Percentiles rank a stretch among this genome's conserved stretches.
Conservation (phyloP, 176 grass and related monocot species). For the Avena atlantica region DNA sequence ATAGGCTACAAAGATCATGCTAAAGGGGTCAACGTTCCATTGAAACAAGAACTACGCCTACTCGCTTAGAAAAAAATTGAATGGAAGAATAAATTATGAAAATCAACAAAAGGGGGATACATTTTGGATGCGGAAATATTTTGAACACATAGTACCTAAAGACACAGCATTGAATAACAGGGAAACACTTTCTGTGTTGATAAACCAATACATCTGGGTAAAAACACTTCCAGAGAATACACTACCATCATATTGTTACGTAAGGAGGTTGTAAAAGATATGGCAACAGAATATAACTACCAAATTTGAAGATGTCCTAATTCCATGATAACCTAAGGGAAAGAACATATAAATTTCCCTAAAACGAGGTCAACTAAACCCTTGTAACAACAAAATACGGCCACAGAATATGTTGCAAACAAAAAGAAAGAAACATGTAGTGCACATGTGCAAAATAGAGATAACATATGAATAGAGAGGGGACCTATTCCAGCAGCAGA, state of each 20-base stretch:
- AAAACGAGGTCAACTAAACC: neutral
- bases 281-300: neutral
- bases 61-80: neutral
- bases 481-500: neutral
- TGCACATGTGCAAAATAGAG: neutral
- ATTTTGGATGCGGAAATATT: neutral
- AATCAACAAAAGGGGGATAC: neutral
- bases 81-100: neutral
- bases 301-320: neutral
- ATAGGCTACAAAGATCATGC: neutral
- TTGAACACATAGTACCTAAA: neutral
- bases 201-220: neutral
- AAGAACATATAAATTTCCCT: neutral
- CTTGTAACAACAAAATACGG: neutral
- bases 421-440: neutral
- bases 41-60: neutral
- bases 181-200: neutral
- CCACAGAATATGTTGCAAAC: neutral
- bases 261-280: neutral
- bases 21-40: neutral
- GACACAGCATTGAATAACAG: neutral
- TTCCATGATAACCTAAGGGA: neutral
- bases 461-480: neutral
- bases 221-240: neutral
- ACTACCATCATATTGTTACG: neutral